These are phyloP conservation scores for Inga leiocalycina DNA, from an alignment of 306 rosid genomes.

Conservation along the genomic window DNA sequence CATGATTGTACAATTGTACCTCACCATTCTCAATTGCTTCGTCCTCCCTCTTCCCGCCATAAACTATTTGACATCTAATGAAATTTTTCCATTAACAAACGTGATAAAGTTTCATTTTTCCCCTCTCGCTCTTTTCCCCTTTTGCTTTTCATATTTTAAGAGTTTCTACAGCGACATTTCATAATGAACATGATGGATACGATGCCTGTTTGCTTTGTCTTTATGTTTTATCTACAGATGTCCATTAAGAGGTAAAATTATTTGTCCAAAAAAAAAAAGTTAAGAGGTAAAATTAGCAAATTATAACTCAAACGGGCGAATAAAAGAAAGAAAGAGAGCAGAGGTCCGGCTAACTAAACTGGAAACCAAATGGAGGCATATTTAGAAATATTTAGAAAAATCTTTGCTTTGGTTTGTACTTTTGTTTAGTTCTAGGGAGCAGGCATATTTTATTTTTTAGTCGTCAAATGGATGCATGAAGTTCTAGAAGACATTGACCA, in stretches of 20 bases:
- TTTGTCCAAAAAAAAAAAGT: not conserved
- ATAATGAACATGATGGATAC: not conserved
- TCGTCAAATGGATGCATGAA: not conserved
- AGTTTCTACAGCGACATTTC: not conserved
- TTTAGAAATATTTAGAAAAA: not conserved
- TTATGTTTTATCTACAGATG: not conserved
- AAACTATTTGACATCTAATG: not conserved
- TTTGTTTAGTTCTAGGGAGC: not conserved
- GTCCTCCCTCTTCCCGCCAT: conserved; percentile 5
- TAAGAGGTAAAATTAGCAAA: not conserved
- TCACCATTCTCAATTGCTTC: not conserved
- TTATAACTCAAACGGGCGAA: not conserved
- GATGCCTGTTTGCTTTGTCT: not conserved
- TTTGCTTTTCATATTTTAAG: not conserved
- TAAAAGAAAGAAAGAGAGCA: not conserved
- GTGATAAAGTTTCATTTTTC: not conserved
- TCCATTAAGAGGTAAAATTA: not conserved
- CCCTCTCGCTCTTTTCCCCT: not conserved
- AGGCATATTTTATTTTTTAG: not conserved
- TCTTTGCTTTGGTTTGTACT: not conserved
- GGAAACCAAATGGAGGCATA: not conserved
- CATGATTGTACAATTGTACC: conserved; percentile 12
- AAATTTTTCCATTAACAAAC: not conserved
- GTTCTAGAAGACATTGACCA: conserved; percentile 45
- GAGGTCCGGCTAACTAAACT: not conserved